Conservation (phyloP, 768 basidiomycete genomes). For the Auriscalpium orientale region DNA sequence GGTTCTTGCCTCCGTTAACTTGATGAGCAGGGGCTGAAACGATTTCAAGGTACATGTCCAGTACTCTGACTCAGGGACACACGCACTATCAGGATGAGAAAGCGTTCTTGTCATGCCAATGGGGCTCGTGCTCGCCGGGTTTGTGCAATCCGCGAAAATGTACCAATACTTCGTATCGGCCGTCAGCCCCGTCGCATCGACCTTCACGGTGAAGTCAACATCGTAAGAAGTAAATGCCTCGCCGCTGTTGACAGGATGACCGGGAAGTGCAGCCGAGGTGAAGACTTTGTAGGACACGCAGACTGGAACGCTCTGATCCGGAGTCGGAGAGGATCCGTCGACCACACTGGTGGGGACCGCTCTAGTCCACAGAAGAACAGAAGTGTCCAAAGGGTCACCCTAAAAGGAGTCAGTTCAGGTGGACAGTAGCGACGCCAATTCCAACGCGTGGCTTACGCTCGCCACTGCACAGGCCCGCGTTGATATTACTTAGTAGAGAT, state of each 20-base stretch:
- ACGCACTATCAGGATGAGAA: conserved; percentile 37
- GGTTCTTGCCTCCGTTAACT: conserved; percentile 46
- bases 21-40: conserved; percentile 34
- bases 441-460: conserved; percentile 29
- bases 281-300: conserved; percentile 43
- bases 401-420: conserved; percentile 13
- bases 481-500: not conserved
- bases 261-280: conserved; percentile 27
- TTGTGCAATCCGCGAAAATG: conserved; percentile 48
- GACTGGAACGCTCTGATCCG: conserved; percentile 43
- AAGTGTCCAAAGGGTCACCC: conserved; percentile 49
- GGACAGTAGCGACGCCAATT: conserved; percentile 1
- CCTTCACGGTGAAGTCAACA: conserved; percentile 54
- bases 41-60: not conserved
- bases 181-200: conserved; percentile 43
- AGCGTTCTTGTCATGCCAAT: conserved; percentile 47
- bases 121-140: conserved; percentile 34
- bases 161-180: conserved; percentile 51
- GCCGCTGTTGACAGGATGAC: conserved; percentile 32
- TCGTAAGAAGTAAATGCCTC: conserved; percentile 49
- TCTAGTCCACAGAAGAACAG: conserved; percentile 52
- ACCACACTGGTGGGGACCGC: conserved; percentile 31
- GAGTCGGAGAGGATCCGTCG: conserved; percentile 21
- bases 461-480: conserved; percentile 28
- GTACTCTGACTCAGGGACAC: not conserved